Percentiles rank a stretch among this genome's conserved stretches.
Conservation (phyloP, 306 rosid species). For the Mucuna pruriens region DNA sequence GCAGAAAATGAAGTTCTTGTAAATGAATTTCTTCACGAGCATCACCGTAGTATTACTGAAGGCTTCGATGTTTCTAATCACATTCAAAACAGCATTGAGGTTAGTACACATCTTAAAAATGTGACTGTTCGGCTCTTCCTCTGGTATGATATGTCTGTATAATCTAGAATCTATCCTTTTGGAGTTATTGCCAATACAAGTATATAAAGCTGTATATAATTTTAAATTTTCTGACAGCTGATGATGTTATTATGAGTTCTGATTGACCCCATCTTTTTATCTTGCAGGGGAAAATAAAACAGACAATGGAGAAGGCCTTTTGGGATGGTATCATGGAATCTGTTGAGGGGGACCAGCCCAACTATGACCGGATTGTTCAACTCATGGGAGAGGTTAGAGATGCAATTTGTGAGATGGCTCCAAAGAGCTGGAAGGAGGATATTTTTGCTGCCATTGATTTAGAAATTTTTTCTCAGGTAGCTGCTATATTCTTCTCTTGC, state of each 20-base stretch:
- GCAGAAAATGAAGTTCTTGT: constrained; percentile 79
- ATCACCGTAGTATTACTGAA: constrained; percentile 50
- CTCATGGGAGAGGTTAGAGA: constrained; percentile 87
- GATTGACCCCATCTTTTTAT: neutral
- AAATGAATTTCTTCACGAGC: constrained; percentile 83
- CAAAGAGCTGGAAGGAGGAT: constrained; percentile 80
- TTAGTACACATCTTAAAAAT: too few species aligned
- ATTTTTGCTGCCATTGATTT: constrained; percentile 76
- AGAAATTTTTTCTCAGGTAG: constrained; percentile 82
- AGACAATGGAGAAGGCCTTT: constrained; percentile 86
- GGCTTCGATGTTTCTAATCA: constrained; percentile 48
- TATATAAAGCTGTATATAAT: neutral
- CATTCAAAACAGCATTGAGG: constrained; percentile 68
- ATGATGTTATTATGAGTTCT: constrained; percentile 3
- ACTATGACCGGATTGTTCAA: constrained; percentile 73
- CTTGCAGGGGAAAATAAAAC: constrained; percentile 72
- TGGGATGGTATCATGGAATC: constrained; percentile 92
- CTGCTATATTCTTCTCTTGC: constrained; percentile 16
- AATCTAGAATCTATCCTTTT: neutral
- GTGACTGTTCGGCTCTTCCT: constrained; percentile 19
- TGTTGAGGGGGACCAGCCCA: constrained; percentile 65
- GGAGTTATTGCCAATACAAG: neutral
- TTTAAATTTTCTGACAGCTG: neutral
- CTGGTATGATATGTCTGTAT: neutral
- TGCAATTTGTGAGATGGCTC: constrained; percentile 87